Evolutionary conservation across 352 stramenopile genomes (phyloP), one percentile per base, ranked within the genome.

Genomic region (Phytophthora pistaciae): DNA sequence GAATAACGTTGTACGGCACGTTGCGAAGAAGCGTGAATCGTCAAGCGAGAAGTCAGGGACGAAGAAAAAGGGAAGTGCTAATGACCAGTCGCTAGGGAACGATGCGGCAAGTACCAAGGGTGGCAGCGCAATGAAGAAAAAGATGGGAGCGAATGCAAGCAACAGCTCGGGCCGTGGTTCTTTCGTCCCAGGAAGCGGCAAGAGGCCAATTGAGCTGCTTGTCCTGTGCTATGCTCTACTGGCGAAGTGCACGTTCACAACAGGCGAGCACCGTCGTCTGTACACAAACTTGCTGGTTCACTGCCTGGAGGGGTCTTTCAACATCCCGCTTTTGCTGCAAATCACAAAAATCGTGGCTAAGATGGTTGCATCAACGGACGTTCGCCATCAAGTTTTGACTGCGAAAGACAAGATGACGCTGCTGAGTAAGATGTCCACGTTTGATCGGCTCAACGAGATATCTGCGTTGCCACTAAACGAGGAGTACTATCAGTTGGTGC

Each of bases 381-480:
- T 83, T 18, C 68, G 76, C 20, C 75, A 85, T 18, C 85, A 94
- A 60, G 58, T 95, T n/a, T 78, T 97, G 53, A 87, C 87, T 5
- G 80, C 88, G 33, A 97, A 97, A 69, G 91, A 97, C 73, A 96
- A 96, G 53, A 93, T 95, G 84, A 88, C 86, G 29, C 66, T 97
- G 61, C 73, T 97, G 4, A 89, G 74, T 36, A 97, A 97, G 74
- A 96, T 97, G 89, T 74, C 83, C 9, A 88, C 81, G 13, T 96
- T 97, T 59, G 89, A 97, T 46, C 84, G 91, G 9, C 60, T 97
- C 6, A 93, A 94, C 53, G 91, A 97, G 56, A 94, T 96, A 33
- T 89, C 90, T 14, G 86, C 91, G 29, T 72, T 95, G 49, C 91
- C 90, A 23, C 68, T 97, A 18, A 88, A 89, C 49, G 83, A 92